These are phyloP conservation scores for Plantago elongata DNA, from an alignment of 257 asterid species.

Conservation along the genomic window DNA sequence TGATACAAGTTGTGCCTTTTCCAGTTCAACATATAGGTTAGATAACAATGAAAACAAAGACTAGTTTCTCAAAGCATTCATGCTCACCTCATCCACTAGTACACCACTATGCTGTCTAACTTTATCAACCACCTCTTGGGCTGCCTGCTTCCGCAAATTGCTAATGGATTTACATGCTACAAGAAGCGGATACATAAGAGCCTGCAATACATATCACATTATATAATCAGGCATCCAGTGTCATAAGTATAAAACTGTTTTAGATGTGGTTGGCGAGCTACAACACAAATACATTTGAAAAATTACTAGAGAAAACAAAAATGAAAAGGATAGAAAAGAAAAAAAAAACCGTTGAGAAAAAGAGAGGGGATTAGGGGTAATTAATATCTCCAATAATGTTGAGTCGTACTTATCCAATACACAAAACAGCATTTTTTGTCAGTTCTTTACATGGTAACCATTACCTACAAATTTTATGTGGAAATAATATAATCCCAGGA, in stretches of 20 bases:
- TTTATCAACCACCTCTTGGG: constrained; percentile 96
- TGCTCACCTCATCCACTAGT: constrained; percentile 84
- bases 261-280: too few relatives aligned
- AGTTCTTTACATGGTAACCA: too few relatives aligned
- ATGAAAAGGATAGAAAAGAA: too few relatives aligned
- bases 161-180: constrained; percentile 99
- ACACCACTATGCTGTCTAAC: constrained; percentile 97
- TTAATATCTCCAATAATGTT: too few relatives aligned
- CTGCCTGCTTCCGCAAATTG: constrained; percentile 87
- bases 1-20: constrained; percentile 96
- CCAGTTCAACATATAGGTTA: constrained; percentile 29
- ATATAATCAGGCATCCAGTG: constrained; percentile 12
- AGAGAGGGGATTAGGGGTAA: too few relatives aligned
- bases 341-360: too few relatives aligned
- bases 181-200: constrained; percentile 99
- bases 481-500: too few relatives aligned
- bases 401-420: too few relatives aligned
- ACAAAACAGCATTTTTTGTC: too few relatives aligned
- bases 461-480: too few relatives aligned
- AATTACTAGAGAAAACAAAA: too few relatives aligned
- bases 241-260: background rate
- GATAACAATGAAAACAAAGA: constrained; percentile 23
- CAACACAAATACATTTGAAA: too few relatives aligned
- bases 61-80: constrained; percentile 4
- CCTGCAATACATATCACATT: constrained; percentile 45